phyloP scores from a whole-genome alignment of 192 early-diverging fungal genomes.

The Entomortierella lignicola region DNA sequence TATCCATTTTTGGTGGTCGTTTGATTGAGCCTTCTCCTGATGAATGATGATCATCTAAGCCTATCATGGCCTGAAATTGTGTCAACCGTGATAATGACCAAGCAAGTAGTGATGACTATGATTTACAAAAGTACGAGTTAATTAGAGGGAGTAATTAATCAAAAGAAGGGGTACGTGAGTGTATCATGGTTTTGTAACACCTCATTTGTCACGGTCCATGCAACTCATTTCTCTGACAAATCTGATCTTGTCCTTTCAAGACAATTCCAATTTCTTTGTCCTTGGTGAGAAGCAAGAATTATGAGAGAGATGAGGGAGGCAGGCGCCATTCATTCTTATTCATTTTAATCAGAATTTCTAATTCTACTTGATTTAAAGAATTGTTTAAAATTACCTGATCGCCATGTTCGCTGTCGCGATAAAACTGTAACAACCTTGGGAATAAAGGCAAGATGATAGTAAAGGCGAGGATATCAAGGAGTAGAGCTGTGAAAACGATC shows the following conservation, averaged over 20 bases:
- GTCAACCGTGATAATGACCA: constrained; percentile 49
- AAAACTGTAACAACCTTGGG: constrained; percentile 90
- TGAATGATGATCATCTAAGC: constrained; percentile 23
- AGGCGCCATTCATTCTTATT: too few relatives aligned
- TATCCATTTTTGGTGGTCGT: constrained; percentile 64
- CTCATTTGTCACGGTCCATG: too few relatives aligned
- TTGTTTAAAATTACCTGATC: constrained; percentile 58
- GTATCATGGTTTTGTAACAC: too few relatives aligned
- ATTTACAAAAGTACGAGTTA: background rate
- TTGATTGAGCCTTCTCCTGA: constrained; percentile 12
- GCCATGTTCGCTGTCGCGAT: constrained; percentile 74
- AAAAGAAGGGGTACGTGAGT: too few relatives aligned
- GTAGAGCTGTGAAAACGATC: constrained; percentile 84
- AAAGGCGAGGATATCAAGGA: constrained; percentile 97
- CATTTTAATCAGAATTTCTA: too few relatives aligned
- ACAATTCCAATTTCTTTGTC: too few relatives aligned
- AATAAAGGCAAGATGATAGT: constrained; percentile 97
- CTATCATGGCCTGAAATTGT: constrained; percentile 45
- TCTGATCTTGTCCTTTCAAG: too few relatives aligned
- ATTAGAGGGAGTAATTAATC: too few relatives aligned
- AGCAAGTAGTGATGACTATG: constrained; percentile 46
- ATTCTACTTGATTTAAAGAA: background rate
- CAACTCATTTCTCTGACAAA: too few relatives aligned
- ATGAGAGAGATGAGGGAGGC: too few relatives aligned
- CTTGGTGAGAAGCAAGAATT: too few relatives aligned